Base-by-base conservation (phyloP, 306 rosid genomes). In the Amphicarpaea edgeworthii region DNA sequence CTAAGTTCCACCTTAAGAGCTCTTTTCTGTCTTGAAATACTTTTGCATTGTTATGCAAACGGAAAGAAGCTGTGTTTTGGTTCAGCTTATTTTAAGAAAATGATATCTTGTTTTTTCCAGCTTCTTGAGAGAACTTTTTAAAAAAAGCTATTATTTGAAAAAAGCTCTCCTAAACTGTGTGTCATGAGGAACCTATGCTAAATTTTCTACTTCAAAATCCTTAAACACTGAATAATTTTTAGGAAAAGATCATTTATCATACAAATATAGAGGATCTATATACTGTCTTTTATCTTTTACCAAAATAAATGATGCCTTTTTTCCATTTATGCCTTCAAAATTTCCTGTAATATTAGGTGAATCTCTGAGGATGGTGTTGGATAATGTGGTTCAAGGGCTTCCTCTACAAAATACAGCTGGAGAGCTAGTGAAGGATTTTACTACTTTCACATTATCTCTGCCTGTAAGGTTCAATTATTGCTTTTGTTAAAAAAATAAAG, bases 381-480 rank as follows among this genome's bases (percentile, higher is more conserved):
- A 78, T 63, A 80, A 77, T 68, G 20, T 84, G 74, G 86, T 81
- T 83, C 77, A 83, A 86, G 85, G 96, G 79, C 81, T 83, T 83
- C 83, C 88, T 72, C 77, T 85, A 70, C 86, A 84, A 38, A 85
- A 70, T 71, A 59, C 86, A 16, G 68, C 91, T 64, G 80, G 79
- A 72, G 84, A 85, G 83, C 86, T 88, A 67, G 78, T 90, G 23
- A 85, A 70, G 70, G 93, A 89, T 77, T 79, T 88, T 73, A 75
- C 67, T 76, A 89, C 77, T 23, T 28, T 88, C 68, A 68, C 91
- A 19, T 83, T 87, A 62, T 84, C 90, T 83, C 86, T 95, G 75
- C 83, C 85, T 14, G 98, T 95, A 90, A 83, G 98, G 76, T 37
- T 73, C 79, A 71, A n/a, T 67, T 79, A 23, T 55, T 37, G 17